phyloP scores from a whole-genome alignment of 305 asterid genomes.

The Striga hermonthica region DNA sequence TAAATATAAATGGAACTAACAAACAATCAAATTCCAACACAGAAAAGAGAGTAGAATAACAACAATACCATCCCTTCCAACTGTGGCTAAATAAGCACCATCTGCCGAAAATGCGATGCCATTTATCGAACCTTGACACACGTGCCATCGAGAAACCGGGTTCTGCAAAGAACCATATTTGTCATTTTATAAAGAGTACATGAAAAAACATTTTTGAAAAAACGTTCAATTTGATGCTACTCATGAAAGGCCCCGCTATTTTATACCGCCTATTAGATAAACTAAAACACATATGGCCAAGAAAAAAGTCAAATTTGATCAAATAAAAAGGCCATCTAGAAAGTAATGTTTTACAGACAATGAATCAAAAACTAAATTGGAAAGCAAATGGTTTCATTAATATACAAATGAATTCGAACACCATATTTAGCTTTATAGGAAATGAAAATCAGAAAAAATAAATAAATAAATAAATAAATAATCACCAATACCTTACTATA shows the following conservation, averaged over 20 bases:
- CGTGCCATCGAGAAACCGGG: slow-evolving; percentile 98
- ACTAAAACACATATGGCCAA: no score
- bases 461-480: slow-evolving; percentile 19
- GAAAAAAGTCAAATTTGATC: no score
- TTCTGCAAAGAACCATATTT: slow-evolving; percentile 51
- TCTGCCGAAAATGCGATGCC: slow-evolving; percentile 81
- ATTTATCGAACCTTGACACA: slow-evolving; percentile 91
- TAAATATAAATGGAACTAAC: slow-evolving; percentile 26
- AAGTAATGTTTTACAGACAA: no score
- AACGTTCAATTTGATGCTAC: no score
- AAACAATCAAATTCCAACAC: slow-evolving; percentile 2
- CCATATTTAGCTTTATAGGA: background rate
- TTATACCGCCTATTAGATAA: no score
- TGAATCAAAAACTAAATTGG: background rate
- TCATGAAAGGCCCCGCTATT: no score
- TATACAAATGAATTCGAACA: slow-evolving; percentile 23
- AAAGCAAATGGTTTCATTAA: background rate
- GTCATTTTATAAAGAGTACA: slow-evolving; percentile 14
- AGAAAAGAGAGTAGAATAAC: slow-evolving; percentile 28
- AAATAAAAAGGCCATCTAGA: no score
- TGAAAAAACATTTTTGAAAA: no score
- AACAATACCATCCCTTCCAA: slow-evolving; percentile 98
- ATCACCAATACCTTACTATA: slow-evolving; percentile 72
- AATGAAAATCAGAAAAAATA: slow-evolving; percentile 7
- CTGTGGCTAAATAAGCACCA: slow-evolving; percentile 91